A percentile compares a stretch with the other conserved stretches of the same genome.
Evolutionary conservation across 768 basidiomycete species (phyloP).

Genomic region (Russula foetens): DNA sequence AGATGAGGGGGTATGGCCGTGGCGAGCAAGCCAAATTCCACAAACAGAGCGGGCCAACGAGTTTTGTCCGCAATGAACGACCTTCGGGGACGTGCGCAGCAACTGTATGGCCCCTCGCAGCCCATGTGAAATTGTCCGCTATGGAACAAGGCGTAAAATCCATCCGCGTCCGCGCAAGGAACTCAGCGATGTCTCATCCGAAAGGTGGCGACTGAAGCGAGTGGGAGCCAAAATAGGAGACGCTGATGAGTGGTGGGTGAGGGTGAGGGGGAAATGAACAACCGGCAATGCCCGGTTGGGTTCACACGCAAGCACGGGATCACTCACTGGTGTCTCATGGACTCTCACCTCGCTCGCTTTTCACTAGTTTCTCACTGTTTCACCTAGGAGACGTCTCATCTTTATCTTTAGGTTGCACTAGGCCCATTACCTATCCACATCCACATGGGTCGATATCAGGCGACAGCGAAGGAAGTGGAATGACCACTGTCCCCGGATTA

Average conservation of each 20-base stretch:
- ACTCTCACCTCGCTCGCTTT: too few relatives aligned
- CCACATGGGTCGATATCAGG: too few relatives aligned
- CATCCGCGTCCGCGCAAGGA: neutral
- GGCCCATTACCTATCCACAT: too few relatives aligned
- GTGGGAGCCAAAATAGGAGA: neutral
- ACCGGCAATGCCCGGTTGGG: neutral
- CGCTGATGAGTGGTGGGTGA: neutral
- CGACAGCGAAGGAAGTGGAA: too few relatives aligned
- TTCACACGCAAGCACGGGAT: too few relatives aligned
- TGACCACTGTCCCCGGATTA: too few relatives aligned
- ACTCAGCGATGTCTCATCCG: neutral
- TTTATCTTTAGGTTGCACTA: too few relatives aligned
- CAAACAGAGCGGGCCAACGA: neutral
- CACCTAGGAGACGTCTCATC: too few relatives aligned
- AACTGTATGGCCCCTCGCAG: neutral
- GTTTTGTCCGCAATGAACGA: neutral
- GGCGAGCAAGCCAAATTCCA: neutral
- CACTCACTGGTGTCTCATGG: too few relatives aligned
- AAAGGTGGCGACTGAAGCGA: neutral
- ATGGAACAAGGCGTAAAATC: neutral
- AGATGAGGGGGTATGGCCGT: neutral
- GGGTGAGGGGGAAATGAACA: neutral
- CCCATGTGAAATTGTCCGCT: neutral
- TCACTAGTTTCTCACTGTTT: too few relatives aligned
- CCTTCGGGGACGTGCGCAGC: neutral